A percentile compares a stretch with the other conserved stretches of the same genome.
phyloP scores from a whole-genome alignment of 441 rosid genomes.

The Eruca vesicaria region DNA sequence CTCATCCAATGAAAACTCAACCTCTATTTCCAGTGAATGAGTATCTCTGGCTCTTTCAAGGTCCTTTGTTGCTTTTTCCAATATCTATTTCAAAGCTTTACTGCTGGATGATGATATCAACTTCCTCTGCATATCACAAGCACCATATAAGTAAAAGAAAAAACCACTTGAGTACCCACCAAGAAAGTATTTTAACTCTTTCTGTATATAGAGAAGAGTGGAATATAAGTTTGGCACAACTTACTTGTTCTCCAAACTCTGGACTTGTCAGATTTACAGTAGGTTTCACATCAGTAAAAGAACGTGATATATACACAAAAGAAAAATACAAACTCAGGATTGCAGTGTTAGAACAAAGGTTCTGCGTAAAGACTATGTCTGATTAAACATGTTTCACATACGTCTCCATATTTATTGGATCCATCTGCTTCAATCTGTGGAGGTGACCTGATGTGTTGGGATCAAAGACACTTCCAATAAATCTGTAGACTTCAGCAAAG shows the following conservation, averaged over 20 bases:
- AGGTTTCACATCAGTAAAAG: slow-evolving; percentile 88
- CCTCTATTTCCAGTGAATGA: neutral
- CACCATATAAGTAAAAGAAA: neutral
- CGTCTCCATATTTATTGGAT: slow-evolving; percentile 87
- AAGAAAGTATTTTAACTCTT: neutral
- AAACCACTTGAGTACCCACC: neutral
- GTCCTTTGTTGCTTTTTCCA: neutral
- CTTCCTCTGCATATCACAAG: slow-evolving; percentile 30
- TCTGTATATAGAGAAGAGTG: neutral
- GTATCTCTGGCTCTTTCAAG: neutral
- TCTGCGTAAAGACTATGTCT: neutral
- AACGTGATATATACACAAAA: slow-evolving; percentile 44
- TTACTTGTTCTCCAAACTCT: slow-evolving; percentile 84
- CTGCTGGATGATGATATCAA: slow-evolving; percentile 28
- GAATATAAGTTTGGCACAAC: slow-evolving; percentile 29
- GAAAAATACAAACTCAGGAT: neutral
- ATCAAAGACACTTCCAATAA: slow-evolving; percentile 94
- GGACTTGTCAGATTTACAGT: slow-evolving; percentile 74
- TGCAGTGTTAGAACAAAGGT: neutral
- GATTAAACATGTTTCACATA: slow-evolving; percentile 34
- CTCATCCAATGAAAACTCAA: neutral
- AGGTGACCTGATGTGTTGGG: slow-evolving; percentile 68
- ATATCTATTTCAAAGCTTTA: slow-evolving; percentile 20
- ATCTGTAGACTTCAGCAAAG: slow-evolving; percentile 88
- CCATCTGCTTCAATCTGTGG: slow-evolving; percentile 87